Base-by-base conservation (phyloP, 2,329 filamentous ascomycete genomes). In the Fusarium sp. region DNA sequence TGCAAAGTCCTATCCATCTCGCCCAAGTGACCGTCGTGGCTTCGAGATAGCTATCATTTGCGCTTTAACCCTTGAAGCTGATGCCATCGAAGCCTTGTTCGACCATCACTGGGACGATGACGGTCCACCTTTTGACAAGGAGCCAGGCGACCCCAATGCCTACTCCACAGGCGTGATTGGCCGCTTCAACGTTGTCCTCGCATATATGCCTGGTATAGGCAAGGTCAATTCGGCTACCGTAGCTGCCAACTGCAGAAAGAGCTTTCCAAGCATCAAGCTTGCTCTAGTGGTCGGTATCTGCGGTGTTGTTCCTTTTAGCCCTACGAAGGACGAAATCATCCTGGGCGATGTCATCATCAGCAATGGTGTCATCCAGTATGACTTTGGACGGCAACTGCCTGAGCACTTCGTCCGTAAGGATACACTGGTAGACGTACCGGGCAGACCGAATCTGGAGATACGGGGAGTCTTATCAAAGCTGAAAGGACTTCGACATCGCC, bases 31-130 rank as follows among this genome's bases (percentile, higher is more conserved):
- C 38, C 61, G 61, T 0, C 22, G 12, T 1, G 60, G n/a, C 3
- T 66, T 66, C 10, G 60, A 65, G 33, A 56, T 61, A 8, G 65
- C 65, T 3, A 66, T 68, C 1, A 45, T 68, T 1, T 68, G 62
- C 0, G 62, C 65, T 0, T 10, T 20, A 0, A 9, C 22, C 0
- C 6, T 68, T 0, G 65, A 31, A 4, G 65, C 44, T 1, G 39
- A 68, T 10, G 44, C 49, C 0, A 15, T 68, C 3, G 27, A 45
- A 1, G 42, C 62, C 0, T 47, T 66, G 1, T 68, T 67, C 6
- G 65, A 68, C 7, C 10, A 12, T 0, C 1, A 47, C 31, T 68
- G 50, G 56, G 38, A 52, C 20, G 5, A 57, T 3, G 15, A 50
- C 0, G 50, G 22, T 0, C n/a, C 0, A 0, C 5, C 14, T 4